Evolutionary conservation across 2,329 filamentous ascomycete genomes (phyloP).

Genomic region (Trichoderma oligosporum): DNA sequence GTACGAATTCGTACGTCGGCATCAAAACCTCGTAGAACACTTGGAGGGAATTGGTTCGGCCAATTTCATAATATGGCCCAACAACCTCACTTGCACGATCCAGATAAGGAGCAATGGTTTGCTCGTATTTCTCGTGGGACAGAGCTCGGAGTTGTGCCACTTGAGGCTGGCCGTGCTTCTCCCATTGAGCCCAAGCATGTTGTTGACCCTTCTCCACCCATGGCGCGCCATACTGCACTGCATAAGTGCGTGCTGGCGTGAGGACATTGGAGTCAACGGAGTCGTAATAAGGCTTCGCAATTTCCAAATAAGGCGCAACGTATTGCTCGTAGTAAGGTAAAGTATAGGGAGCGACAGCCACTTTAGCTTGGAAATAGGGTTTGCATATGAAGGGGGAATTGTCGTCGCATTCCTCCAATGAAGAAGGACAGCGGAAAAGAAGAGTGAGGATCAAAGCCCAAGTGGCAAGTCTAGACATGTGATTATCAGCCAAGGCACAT

Average conservation of each 20-base stretch:
- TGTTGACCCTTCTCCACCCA: constrained; percentile 63
- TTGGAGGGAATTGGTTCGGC: constrained; percentile 59
- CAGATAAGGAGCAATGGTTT: constrained; percentile 70
- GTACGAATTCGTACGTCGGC: constrained; percentile 69
- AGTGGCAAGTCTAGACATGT: constrained; percentile 59
- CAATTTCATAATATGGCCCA: constrained; percentile 69
- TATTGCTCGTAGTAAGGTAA: constrained; percentile 84
- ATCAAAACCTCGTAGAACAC: constrained; percentile 70
- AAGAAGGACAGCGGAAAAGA: constrained; percentile 76
- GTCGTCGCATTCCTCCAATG: constrained; percentile 62
- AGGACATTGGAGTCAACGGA: constrained; percentile 61
- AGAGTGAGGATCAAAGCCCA: constrained; percentile 85
- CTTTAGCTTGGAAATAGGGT: constrained; percentile 68
- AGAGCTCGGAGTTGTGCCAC: constrained; percentile 61
- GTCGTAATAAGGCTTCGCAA: constrained; percentile 71
- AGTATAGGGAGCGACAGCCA: constrained; percentile 65
- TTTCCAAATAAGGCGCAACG: constrained; percentile 75
- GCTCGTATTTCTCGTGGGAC: constrained; percentile 63
- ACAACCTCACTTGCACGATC: constrained; percentile 54
- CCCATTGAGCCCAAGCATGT: constrained; percentile 71
- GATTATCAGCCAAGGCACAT: not conserved
- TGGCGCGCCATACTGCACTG: constrained; percentile 71
- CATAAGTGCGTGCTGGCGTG: constrained; percentile 62
- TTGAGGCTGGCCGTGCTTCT: constrained; percentile 71
- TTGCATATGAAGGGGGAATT: constrained; percentile 75